Base-by-base conservation (phyloP, 352 stramenopile genomes). In the Phytophthora podocarpi region DNA sequence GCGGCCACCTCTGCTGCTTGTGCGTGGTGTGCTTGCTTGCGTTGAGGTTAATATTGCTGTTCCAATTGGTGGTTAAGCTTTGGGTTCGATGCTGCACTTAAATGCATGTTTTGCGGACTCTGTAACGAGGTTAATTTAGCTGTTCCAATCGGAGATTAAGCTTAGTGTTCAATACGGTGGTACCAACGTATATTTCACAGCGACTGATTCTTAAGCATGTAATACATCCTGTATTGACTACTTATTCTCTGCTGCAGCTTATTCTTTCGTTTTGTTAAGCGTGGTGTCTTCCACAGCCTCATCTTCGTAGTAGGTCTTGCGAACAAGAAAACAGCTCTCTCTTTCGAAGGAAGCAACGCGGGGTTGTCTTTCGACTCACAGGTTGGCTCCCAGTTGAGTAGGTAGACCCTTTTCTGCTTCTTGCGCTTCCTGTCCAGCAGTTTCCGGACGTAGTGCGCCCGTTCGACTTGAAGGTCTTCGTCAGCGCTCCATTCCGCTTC, bases 51-150 rank as follows among this genome's bases (percentile, higher is more conserved):
- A 59, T 32, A 45, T 67, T 68, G 50, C 27, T 67, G 64, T 64
- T 67, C 57, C 43, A 20, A 28, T 63, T 59, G 27, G 63, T 67
- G 34, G 56, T 62, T 53, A 67, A 71, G 45, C 56, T 71, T 56
- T 48, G 32, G 59, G 42, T 51, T 58, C 27, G 10, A 43, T 15
- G 16, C 36, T 27, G 5, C 15, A 43, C 16, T 36, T 12, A 40
- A 40, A 40, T 40, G 10, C 34, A 40, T 40, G 9, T 42, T 42
- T n/a, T n/a, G n/a, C n/a, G n/a, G n/a, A 52, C 53, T 61, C 24
- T 53, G 53, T 53, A 36, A 47, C 18, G 55, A 56, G 35, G 35
- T 41, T 41, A 41, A 41, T n/a, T 23, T 41, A 24, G 35, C n/a
- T 24, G 36, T 61, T 61, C 32, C 41, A 32, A 24, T 6, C 8